Conservation (phyloP, 352 stramenopile species). For the Pythium sukuiense region DNA sequence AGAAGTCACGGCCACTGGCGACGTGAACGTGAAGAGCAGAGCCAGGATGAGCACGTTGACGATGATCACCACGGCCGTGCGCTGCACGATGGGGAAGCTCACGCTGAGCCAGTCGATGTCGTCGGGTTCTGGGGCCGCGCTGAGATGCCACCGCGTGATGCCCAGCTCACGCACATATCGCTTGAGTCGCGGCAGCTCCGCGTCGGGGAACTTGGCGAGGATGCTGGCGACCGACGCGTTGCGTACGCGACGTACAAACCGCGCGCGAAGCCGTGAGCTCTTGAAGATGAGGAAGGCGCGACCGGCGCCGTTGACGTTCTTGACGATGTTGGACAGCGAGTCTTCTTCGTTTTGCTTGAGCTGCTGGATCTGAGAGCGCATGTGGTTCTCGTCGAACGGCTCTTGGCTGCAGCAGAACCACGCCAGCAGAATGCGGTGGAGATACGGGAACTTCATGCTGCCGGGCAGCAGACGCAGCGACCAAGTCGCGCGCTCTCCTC, state of each 20-base stretch:
- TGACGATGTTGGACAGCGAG: slow-evolving; percentile 56
- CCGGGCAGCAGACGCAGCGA: slow-evolving; percentile 68
- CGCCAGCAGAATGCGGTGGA: slow-evolving; percentile 44
- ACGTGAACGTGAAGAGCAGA: slow-evolving; percentile 82
- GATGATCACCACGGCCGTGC: slow-evolving; percentile 62
- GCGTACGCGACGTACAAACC: slow-evolving; percentile 73
- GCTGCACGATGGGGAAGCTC: slow-evolving; percentile 80
- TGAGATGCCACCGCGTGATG: slow-evolving; percentile 77
- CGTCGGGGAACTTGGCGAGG: slow-evolving; percentile 66
- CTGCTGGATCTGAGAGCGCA: slow-evolving; percentile 50
- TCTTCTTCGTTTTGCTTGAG: slow-evolving; percentile 56
- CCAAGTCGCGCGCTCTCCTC: slow-evolving; percentile 52
- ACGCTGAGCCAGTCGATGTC: slow-evolving; percentile 88
- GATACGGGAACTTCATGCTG: slow-evolving; percentile 68
- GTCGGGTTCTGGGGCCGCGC: slow-evolving; percentile 72
- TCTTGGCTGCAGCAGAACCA: slow-evolving; percentile 52
- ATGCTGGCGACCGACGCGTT: slow-evolving; percentile 81
- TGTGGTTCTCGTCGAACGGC: slow-evolving; percentile 47
- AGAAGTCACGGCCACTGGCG: slow-evolving; percentile 79
- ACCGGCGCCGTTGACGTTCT: slow-evolving; percentile 68
- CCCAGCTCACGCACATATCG: slow-evolving; percentile 77
- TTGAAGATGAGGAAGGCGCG: slow-evolving; percentile 86
- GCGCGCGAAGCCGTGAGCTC: slow-evolving; percentile 60
- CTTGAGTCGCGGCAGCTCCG: slow-evolving; percentile 55
- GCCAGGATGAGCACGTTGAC: slow-evolving; percentile 78